Evolutionary conservation across 768 basidiomycete species (phyloP).

Genomic region (Glaciozyma martinii): DNA sequence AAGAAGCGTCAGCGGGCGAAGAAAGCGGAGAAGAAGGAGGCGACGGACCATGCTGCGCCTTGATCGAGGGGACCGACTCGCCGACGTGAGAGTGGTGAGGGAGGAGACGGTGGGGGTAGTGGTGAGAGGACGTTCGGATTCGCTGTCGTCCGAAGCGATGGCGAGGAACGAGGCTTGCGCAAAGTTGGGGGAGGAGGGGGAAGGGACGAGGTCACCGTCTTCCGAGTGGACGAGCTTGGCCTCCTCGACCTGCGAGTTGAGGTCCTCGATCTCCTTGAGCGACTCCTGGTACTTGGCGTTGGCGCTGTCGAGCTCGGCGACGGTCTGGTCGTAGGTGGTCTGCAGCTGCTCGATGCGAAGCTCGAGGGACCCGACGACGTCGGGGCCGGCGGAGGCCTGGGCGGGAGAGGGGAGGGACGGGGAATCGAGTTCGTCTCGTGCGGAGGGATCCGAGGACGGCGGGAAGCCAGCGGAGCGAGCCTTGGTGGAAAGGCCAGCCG

Average conservation of each 20-base stretch:
- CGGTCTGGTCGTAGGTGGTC: conserved; percentile 68
- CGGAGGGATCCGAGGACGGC: conserved; percentile 36
- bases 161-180: conserved; percentile 6
- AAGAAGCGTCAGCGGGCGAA: too few relatives aligned
- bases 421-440: conserved; percentile 6
- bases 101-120: too few relatives aligned
- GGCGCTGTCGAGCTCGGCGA: conserved; percentile 67
- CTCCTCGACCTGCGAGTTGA: conserved; percentile 83
- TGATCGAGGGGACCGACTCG: conserved; percentile 24
- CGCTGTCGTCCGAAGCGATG: conserved; percentile 5
- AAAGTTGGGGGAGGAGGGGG: conserved; percentile 5
- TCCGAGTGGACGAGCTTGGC: conserved; percentile 48
- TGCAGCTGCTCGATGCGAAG: conserved; percentile 65
- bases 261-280: conserved; percentile 81
- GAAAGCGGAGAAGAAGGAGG: too few relatives aligned
- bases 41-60: conserved; percentile 32
- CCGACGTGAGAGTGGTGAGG: neutral
- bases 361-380: conserved; percentile 42
- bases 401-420: conserved; percentile 31
- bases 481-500: conserved; percentile 6
- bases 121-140: conserved; percentile 3
- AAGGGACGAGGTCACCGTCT: neutral
- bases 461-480: conserved; percentile 18
- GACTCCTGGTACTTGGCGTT: conserved; percentile 79
- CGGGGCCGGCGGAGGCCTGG: conserved; percentile 39